These are phyloP conservation scores for Neurospora sp. DNA, from an alignment of 495 filamentous ascomycete species.

Conservation along the genomic window DNA sequence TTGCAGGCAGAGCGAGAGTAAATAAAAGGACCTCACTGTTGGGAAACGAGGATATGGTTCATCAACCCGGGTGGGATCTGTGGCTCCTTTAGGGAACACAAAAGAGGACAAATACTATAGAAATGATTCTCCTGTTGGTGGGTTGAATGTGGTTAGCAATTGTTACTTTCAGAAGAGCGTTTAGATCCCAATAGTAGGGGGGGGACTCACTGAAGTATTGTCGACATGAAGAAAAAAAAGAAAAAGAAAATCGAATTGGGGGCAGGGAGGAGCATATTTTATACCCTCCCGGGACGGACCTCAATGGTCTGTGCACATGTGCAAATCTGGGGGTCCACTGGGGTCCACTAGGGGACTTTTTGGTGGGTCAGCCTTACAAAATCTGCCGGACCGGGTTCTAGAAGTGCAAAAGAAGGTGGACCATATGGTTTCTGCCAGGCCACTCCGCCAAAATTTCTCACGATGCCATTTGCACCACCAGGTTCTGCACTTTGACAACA, in stretches of 20 bases:
- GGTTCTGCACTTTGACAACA: not conserved
- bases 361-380: not conserved
- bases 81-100: constrained; percentile 66
- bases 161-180: too few species aligned
- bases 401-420: constrained; percentile 12
- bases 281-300: too few species aligned
- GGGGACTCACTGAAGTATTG: constrained; percentile 45
- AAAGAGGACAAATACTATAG: constrained; percentile 75
- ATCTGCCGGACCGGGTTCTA: not conserved
- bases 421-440: constrained; percentile 21
- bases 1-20: constrained; percentile 43
- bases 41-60: constrained; percentile 48
- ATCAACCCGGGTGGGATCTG: constrained; percentile 56
- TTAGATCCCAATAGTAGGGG: constrained; percentile 23
- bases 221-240: constrained; percentile 45
- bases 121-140: constrained; percentile 61
- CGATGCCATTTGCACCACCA: not conserved
- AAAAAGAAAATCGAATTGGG: constrained; percentile 18
- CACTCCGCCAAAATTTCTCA: constrained; percentile 24
- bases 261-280: constrained; percentile 12
- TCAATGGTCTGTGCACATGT: constrained; percentile 27
- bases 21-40: constrained; percentile 45
- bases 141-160: too few species aligned
- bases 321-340: constrained; percentile 24
- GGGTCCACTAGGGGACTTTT: constrained; percentile 3